Conservation (phyloP, 2,329 filamentous ascomycete species). For the Aspergillus sclerotialis region DNA sequence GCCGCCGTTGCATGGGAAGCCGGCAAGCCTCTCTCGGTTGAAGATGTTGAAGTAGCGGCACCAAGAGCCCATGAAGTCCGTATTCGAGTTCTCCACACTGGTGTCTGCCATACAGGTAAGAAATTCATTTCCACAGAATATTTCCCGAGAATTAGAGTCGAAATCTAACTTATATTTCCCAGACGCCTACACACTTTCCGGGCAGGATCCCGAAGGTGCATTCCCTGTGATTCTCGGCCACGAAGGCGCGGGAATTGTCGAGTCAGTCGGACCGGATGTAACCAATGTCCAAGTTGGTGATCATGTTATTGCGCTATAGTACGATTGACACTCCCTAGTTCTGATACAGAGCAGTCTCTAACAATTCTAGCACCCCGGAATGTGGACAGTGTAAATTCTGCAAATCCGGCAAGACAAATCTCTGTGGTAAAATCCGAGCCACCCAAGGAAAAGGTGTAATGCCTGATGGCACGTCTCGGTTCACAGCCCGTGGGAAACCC, state of each 20-base stretch:
- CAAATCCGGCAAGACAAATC: constrained; percentile 98
- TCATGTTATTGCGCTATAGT: constrained; percentile 85
- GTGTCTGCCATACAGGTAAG: constrained; percentile 94
- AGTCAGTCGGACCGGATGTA: constrained; percentile 90
- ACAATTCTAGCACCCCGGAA: constrained; percentile 72
- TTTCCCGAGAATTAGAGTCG: neutral
- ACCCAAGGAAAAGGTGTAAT: constrained; percentile 95
- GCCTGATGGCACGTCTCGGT: constrained; percentile 92
- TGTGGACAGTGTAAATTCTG: constrained; percentile 99
- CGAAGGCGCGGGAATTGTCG: constrained; percentile 85
- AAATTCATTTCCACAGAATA: constrained; percentile 6
- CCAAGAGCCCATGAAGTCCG: constrained; percentile 91
- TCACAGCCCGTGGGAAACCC: constrained; percentile 90
- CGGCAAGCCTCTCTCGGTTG: constrained; percentile 78
- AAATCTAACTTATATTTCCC: neutral
- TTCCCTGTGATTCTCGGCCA: constrained; percentile 86
- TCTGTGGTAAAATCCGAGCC: constrained; percentile 96
- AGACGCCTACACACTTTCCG: constrained; percentile 92
- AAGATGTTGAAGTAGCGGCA: constrained; percentile 86
- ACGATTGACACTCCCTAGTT: constrained; percentile 26
- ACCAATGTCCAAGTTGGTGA: constrained; percentile 91
- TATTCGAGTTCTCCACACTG: constrained; percentile 94
- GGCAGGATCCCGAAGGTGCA: constrained; percentile 93
- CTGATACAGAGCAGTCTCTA: constrained; percentile 2
- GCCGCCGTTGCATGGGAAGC: constrained; percentile 97